Base-by-base conservation (phyloP, 2,329 filamentous ascomycete species). In the Purpureocillium takamizusanense region DNA sequence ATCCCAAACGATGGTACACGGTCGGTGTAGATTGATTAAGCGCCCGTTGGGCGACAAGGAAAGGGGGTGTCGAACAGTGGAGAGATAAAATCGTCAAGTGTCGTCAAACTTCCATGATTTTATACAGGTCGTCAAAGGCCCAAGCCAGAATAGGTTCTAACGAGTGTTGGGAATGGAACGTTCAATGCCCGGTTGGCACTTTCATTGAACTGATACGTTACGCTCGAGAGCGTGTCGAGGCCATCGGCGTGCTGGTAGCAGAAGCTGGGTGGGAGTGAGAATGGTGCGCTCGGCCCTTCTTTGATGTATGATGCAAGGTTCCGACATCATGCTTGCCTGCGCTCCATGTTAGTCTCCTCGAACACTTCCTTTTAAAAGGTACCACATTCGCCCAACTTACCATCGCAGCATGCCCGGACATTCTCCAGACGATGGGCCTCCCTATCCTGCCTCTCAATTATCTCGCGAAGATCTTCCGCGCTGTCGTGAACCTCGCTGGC, bases 321-420 rank as follows among this genome's bases (percentile, higher is more conserved):
- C 76, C 73, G 35, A 87, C 83, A 56, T 87, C 82, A 52, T 87
- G 83, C 65, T 84, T 86, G 49, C 82, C 80, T 84, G 36, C 2
- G 17, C 53, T 25, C 6, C 5, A 17, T 7, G 34, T 46, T 48
- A 60, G 51, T 56, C 39, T 51, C 38, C 21, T 3, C 35, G 11
- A 15, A 21, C 33, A 18, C 30, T 5, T 15, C n/a, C 15, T 14
- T 6, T 6, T n/a, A n/a, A n/a, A n/a, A n/a, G n/a, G n/a, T 15
- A 21, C 15, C 12, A 2, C 13, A 5, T 10, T 23, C 29, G 30
- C 23, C 10, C 7, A 12, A 37, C 82, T 76, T 73, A 90, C 89
- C 92, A 74, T 97, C 92, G 62, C 92, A 98, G 66, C 92, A 98
- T 42, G 90, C 89, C 56, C 92, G 75, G 47, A 98, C 92, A 59